Evolutionary conservation across 305 asterid genomes (phyloP).

Genomic region (Solanum chacoense): DNA sequence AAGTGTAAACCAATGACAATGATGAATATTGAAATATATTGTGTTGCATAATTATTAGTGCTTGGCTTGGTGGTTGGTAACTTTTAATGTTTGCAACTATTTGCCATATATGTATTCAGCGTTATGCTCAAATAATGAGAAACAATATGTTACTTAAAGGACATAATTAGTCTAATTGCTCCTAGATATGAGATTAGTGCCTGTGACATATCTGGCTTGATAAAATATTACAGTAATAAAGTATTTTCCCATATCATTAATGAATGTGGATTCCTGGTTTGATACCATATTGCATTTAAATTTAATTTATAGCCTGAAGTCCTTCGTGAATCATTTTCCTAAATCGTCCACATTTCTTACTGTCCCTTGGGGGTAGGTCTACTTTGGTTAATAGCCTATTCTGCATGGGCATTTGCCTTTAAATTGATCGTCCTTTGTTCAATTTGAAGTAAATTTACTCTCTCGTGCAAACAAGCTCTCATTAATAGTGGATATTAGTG

Average conservation of each 20-base stretch:
- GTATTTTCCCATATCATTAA: neutral
- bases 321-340: neutral
- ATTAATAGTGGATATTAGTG: conserved; percentile 10
- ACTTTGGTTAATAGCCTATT: neutral
- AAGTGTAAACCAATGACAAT: neutral
- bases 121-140: neutral
- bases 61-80: neutral
- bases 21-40: neutral
- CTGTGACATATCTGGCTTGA: neutral
- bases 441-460: neutral
- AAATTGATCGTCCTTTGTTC: neutral
- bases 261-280: neutral
- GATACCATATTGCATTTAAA: neutral
- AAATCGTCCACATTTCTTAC: neutral
- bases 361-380: neutral
- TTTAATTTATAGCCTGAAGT: neutral
- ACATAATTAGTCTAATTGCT: neutral
- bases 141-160: neutral
- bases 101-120: neutral
- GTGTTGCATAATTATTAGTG: neutral
- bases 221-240: neutral
- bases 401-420: neutral
- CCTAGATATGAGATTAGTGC: neutral
- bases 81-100: neutral
- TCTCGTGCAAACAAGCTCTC: neutral